Base-by-base conservation (phyloP, 495 filamentous ascomycete species). In the Annulohypoxylon bovei region DNA sequence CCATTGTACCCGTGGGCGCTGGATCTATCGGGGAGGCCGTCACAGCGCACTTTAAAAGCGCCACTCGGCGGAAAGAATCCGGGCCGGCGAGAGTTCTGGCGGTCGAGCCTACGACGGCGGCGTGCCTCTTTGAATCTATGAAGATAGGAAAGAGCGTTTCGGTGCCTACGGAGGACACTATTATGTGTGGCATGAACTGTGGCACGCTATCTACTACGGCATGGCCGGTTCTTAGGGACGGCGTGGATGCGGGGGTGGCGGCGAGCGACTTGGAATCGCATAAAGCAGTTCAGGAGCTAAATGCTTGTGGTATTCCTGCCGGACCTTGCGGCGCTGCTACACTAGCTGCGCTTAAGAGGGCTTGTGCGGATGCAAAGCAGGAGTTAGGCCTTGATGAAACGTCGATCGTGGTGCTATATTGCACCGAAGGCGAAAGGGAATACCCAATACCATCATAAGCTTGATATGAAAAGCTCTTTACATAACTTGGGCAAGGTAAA, bases 121-220 rank as follows among this genome's bases (percentile, higher is more conserved):
- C 88, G 3, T 88, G 85, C 78, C 74, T 92, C 16, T 77, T 83
- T 1, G 69, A 75, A 6, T 89, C 85, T 59, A 67, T 91, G 22
- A 78, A 79, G 30, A 74, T 72, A 5, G 84, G 82, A 5, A 55
- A 79, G 33, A 76, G 80, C 7, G 79, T 82, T 20, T 60, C 82
- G 0, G 78, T 90, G 2, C 35, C 74, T 23, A 90, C 88, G 0
- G 79, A 75, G 0, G 75, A 82, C 8, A 91, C 87, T 0, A 89
- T 90, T 49, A 91, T 91, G 89, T 81, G 83, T 63, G 89, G 89
- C 5, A 86, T 91, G 83, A 85, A 88, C 64, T 91, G 89, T 70
- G 89, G 89, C 0, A 91, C 87, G 0, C 81, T 90, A 8, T 90
- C 89, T 0, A 78, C 76, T 9, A 86, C 82, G 18, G 87, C 89